phyloP scores from a whole-genome alignment of 169 alveolate genomes.

The Plasmodium gaboni region DNA sequence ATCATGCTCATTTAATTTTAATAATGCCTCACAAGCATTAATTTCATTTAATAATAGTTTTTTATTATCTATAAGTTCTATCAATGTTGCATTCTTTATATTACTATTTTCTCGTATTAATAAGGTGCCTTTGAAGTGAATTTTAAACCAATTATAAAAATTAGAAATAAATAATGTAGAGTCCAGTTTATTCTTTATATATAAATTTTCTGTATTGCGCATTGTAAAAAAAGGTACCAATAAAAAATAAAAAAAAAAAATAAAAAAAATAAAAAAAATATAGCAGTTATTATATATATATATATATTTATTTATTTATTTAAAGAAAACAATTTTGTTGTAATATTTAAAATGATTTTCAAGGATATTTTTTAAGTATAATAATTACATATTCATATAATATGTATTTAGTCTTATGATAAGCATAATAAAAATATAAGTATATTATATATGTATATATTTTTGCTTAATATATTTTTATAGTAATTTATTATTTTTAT shows the following conservation, averaged over 20 bases:
- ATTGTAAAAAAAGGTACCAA: neutral
- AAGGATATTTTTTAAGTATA: too few species aligned
- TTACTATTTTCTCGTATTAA: conserved; percentile 42
- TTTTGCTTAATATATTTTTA: too few species aligned
- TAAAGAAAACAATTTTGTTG: too few species aligned
- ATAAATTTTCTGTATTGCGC: conserved; percentile 34
- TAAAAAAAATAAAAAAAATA: neutral
- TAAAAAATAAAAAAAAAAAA: neutral
- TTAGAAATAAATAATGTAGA: conserved; percentile 4
- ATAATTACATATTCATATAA: too few species aligned
- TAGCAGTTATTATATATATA: neutral
- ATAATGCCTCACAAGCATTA: conserved; percentile 45
- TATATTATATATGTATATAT: too few species aligned
- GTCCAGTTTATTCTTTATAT: conserved; percentile 27
- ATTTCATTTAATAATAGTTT: conserved; percentile 19
- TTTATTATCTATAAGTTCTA: conserved; percentile 18
- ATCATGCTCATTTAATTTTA: neutral
- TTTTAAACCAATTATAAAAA: conserved; percentile 51
- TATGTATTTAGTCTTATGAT: too few species aligned
- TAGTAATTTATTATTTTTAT: too few species aligned
- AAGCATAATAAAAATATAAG: too few species aligned
- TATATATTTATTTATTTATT: neutral
- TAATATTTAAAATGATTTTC: too few species aligned
- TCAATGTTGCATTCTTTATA: conserved; percentile 2
- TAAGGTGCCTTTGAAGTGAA: conserved; percentile 17